Percentiles rank a stretch among this genome's conserved stretches.
Conservation (phyloP, 768 basidiomycete genomes). For the Serpula lacrymans region DNA sequence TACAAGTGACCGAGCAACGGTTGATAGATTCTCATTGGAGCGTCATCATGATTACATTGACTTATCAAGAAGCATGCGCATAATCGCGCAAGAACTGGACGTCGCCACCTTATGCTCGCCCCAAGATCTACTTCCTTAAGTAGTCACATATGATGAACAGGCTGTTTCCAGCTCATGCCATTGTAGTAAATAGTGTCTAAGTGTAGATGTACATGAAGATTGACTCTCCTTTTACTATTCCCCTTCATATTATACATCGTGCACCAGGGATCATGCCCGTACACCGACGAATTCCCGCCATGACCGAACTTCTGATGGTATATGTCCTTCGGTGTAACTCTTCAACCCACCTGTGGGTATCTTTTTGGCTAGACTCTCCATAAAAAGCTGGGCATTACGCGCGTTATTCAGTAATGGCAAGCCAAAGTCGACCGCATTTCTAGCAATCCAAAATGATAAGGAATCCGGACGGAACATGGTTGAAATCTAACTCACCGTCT, state of each 20-base stretch:
- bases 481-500: conserved; percentile 54
- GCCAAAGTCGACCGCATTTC: conserved; percentile 96
- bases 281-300: conserved; percentile 88
- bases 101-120: conserved; percentile 46
- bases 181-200: background rate
- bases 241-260: conserved; percentile 1
- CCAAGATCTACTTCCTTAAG: conserved; percentile 35
- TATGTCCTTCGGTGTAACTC: conserved; percentile 80
- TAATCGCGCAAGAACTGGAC: conserved; percentile 38
- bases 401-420: conserved; percentile 89
- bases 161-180: no score
- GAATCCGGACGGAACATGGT: conserved; percentile 4
- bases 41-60: conserved; percentile 32
- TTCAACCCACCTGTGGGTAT: conserved; percentile 76
- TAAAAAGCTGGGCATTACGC: conserved; percentile 84
- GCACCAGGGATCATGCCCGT: conserved; percentile 43
- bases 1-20: conserved; percentile 49
- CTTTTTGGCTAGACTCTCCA: conserved; percentile 82
- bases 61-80: background rate
- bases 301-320: conserved; percentile 88
- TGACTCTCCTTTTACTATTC: background rate
- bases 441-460: conserved; percentile 24
- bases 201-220: background rate
- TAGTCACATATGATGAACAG: background rate
- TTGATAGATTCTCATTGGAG: conserved; percentile 60